phyloP scores from a whole-genome alignment of 1,284 basidiomycete genomes.

The Cutaneotrichosporon arboriforme region DNA sequence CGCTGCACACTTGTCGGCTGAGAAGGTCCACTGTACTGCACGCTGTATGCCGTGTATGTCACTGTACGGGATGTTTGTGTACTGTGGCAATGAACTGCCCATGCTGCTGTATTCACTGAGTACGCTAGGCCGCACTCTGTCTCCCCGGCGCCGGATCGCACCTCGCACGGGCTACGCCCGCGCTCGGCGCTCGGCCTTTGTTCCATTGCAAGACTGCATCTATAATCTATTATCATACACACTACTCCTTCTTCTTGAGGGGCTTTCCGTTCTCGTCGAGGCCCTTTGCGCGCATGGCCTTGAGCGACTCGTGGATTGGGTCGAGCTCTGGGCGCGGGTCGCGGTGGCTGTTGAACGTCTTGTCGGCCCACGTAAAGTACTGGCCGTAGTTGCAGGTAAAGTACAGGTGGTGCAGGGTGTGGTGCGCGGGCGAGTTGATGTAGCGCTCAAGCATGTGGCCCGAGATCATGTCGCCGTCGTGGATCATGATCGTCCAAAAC shows the following conservation, averaged over 20 bases:
- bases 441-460: conserved; percentile 77
- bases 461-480: conserved; percentile 99
- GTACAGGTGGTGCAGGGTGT: conserved; percentile 92
- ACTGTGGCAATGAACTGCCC: too few relatives aligned
- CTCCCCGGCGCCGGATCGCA: too few relatives aligned
- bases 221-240: too few relatives aligned
- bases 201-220: too few relatives aligned
- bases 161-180: too few relatives aligned
- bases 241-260: conserved; percentile 16
- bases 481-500: conserved; percentile 89
- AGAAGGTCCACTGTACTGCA: too few relatives aligned
- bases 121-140: too few relatives aligned
- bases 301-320: conserved; percentile 63
- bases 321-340: conserved; percentile 78
- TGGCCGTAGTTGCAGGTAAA: conserved; percentile 94
- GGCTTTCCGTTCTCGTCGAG: conserved; percentile 34
- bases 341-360: conserved; percentile 75
- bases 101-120: too few relatives aligned
- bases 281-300: conserved; percentile 47
- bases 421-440: conserved; percentile 97
- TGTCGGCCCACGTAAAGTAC: conserved; percentile 97
- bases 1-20: too few relatives aligned
- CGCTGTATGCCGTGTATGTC: too few relatives aligned
- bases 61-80: too few relatives aligned
- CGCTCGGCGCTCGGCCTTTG: too few relatives aligned